Evolutionary conservation across 2,329 filamentous ascomycete species (phyloP).

Genomic region (Bimuria novae-zelandiae): DNA sequence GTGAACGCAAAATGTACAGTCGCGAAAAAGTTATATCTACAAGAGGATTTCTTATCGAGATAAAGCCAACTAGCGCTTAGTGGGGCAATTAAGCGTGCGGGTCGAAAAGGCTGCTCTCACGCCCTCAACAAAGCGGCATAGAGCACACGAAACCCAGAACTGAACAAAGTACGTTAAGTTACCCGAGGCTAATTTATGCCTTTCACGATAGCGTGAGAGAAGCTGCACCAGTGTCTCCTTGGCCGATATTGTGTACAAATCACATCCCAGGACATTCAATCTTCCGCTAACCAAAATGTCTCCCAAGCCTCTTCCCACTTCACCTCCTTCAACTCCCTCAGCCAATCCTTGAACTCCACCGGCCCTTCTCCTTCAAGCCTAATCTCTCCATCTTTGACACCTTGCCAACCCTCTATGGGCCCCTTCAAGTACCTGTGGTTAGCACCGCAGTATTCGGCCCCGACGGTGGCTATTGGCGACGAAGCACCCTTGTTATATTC

Average conservation of each 20-base stretch:
- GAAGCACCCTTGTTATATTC: constrained; percentile 6
- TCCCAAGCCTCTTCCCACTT: constrained; percentile 28
- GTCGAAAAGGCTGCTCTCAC: not conserved
- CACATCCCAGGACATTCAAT: too few species aligned
- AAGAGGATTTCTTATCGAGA: too few species aligned
- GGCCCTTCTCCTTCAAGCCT: constrained; percentile 11
- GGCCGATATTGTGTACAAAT: too few species aligned
- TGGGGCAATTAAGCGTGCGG: not conserved
- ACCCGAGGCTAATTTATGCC: too few species aligned
- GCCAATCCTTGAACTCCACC: constrained; percentile 20
- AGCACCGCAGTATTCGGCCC: constrained; percentile 13
- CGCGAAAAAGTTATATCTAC: not conserved
- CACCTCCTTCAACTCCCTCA: constrained; percentile 20
- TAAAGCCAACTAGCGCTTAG: not conserved
- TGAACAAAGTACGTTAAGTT: too few species aligned
- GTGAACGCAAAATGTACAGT: not conserved
- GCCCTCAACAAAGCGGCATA: too few species aligned
- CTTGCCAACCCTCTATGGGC: constrained; percentile 22
- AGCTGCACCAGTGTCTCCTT: too few species aligned
- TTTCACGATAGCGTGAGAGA: too few species aligned
- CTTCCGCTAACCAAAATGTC: constrained; percentile 20
- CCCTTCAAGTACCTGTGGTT: constrained; percentile 23
- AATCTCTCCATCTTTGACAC: constrained; percentile 20
- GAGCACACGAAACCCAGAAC: too few species aligned
- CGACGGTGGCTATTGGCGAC: not conserved